Percentiles rank a stretch among this genome's conserved stretches.
phyloP scores from a whole-genome alignment of 2,329 filamentous ascomycete genomes.

The Fusarium tuaranense region DNA sequence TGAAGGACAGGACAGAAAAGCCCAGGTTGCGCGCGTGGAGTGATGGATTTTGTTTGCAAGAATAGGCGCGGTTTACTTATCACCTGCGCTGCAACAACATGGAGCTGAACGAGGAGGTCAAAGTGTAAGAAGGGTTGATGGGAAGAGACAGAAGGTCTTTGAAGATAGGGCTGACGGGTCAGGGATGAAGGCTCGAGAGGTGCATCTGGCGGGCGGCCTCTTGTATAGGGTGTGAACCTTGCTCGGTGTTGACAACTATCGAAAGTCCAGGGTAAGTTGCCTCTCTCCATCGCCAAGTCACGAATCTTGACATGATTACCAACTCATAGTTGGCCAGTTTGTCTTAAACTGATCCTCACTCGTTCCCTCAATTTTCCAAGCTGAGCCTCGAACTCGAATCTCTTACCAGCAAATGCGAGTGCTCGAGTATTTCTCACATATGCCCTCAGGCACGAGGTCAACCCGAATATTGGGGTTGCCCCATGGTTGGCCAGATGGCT shows the following conservation, averaged over 20 bases:
- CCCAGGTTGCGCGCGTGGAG: neutral
- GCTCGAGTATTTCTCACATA: slow-evolving; percentile 15
- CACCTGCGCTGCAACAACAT: neutral
- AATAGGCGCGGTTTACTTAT: slow-evolving; percentile 6
- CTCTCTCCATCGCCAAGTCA: neutral
- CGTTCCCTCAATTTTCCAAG: neutral
- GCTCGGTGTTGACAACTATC: neutral
- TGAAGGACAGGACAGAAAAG: too few relatives aligned
- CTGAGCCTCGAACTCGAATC: slow-evolving; percentile 11
- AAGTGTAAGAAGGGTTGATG: slow-evolving; percentile 3
- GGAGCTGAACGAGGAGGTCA: neutral
- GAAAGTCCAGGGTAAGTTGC: neutral
- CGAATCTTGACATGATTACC: neutral
- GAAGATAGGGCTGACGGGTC: slow-evolving; percentile 27
- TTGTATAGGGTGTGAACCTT: neutral
- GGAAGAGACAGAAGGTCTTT: slow-evolving; percentile 2
- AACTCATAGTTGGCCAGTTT: neutral
- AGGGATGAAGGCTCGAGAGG: slow-evolving; percentile 23
- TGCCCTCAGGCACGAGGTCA: slow-evolving; percentile 16
- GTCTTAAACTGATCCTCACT: neutral
- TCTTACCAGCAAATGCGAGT: slow-evolving; percentile 31
- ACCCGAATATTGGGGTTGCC: slow-evolving; percentile 14
- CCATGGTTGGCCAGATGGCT: slow-evolving; percentile 20
- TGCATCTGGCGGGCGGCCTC: slow-evolving; percentile 13
- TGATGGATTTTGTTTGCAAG: neutral